Base-by-base conservation (phyloP, 148 eudicot species). In the Rhododendron kiyosumense region DNA sequence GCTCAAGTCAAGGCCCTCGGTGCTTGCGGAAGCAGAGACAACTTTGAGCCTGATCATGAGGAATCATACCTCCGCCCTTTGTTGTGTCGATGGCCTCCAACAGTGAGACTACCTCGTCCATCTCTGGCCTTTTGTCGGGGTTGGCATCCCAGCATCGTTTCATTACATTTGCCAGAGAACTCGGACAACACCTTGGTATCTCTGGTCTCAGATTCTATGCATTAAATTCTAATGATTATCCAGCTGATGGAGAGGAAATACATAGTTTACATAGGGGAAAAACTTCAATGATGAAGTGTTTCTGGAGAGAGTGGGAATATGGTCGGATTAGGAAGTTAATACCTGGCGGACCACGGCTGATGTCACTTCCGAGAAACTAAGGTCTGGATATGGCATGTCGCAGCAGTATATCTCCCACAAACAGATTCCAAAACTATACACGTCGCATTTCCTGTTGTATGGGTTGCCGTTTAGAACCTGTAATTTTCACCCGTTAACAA, bases 331-430 rank as follows among this genome's bases (percentile, higher is more conserved):
- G 61, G 59, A 83, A 69, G 51, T 14, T 13, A 7, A 59, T 75
- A 97, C 99, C 99, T 97, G 99, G 59, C 98, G 98, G 85, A 97
- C 99, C 30, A 97, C 99, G 24, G 99, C 98, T 32, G 98, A 94
- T 85, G 99, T 97, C 49, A 97, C 98, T 90, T 97, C 98, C 1
- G 98, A 94, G 87, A 96, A 96, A 91, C 98, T 96, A 45, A 96
- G 99, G 89, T 96, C 96, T 0, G 99, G 99, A 89, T 96, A 96
- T n/a, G 99, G 99, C 99, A 96, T 96, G 89, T 94, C 99, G 7
- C 99, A 96, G 88, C 99, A 96, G 85, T 95, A 96, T 84, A 95
- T 91, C 85, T 95, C 99, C 98, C 99, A 96, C 77, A 96, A 87
- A 85, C 99, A 97, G 85, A 97, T 97, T 86, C 95, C 99, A 87